Base-by-base conservation (phyloP, 495 filamentous ascomycete genomes). In the Penicillium soppii region DNA sequence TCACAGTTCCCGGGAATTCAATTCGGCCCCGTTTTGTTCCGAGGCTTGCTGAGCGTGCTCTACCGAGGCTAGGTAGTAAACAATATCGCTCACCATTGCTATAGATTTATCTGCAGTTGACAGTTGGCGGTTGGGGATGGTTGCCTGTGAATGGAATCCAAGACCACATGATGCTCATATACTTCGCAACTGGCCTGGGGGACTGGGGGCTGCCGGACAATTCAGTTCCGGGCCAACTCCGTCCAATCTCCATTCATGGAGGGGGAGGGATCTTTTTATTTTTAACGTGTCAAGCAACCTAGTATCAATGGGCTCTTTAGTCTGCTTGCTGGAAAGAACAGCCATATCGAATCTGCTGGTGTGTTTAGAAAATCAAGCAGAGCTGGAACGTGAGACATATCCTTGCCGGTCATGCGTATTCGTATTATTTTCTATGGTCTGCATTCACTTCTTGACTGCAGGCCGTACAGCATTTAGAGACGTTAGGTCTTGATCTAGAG, bases 11-110 rank as follows among this genome's bases (percentile, higher is more conserved):
- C 55, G 59, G 47, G 48, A 39, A 25, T 23, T 17, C 38, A 3
- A 25, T 50, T 27, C 32, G 26, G 25, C 47, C 47, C 62, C 62
- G 62, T 53, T 53, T 60, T 56, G 16, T 57, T 40, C 62, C 62
- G 62, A 65, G 62, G 53, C 38, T 48, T 23, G 7, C 20, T 30
- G 26, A 21, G 19, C 25, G 13, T 21, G 13, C 32, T 47, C 13
- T 40, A 30, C 25, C 51, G 54, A 50, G 56, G 52, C 59, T 63
- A 54, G 56, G 53, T 47, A 6, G n/a, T n/a, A n/a, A n/a, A 23
- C 30, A 59, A 52, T 43, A 47, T 15, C 36, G 22, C 27, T 36
- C 40, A 50, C 32, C 15, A 22, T 21, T 29, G 16, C 13, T 47
- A 33, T 49, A 39, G 15, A 22, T 37, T 35, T 23, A 25, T 21